Base-by-base conservation (phyloP, 78 protist genomes). In the Isochrysis galbana region DNA sequence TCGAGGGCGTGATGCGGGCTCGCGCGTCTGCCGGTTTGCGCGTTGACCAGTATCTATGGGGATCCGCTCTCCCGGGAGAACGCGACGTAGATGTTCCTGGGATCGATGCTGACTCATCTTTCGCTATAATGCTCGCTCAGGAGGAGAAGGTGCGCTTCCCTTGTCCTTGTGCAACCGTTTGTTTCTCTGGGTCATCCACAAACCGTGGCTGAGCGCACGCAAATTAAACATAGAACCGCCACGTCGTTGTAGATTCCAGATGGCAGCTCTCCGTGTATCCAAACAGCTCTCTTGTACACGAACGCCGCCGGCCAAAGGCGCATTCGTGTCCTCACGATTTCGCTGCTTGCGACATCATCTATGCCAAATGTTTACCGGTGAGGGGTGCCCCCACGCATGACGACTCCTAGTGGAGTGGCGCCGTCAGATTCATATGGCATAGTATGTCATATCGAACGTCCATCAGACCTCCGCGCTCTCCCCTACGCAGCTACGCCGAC, bases 401-500 rank as follows among this genome's bases (percentile, higher is more conserved):
- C n/a, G n/a, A n/a, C n/a, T n/a, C n/a, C n/a, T n/a, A n/a, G n/a
- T n/a, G n/a, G n/a, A n/a, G n/a, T n/a, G n/a, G n/a, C n/a, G n/a
- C n/a, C n/a, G n/a, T n/a, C n/a, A n/a, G n/a, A n/a, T n/a, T n/a
- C n/a, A n/a, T n/a, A n/a, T n/a, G n/a, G n/a, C n/a, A n/a, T n/a
- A n/a, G n/a, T n/a, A n/a, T n/a, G n/a, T n/a, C n/a, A n/a, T n/a
- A n/a, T n/a, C n/a, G n/a, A n/a, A n/a, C n/a, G n/a, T n/a, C n/a
- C n/a, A n/a, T n/a, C n/a, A n/a, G n/a, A n/a, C n/a, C n/a, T n/a
- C n/a, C n/a, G n/a, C n/a, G n/a, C n/a, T n/a, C n/a, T n/a, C n/a
- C n/a, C n/a, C n/a, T n/a, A n/a, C n/a, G n/a, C n/a, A n/a, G n/a
- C 38, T 47, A 86, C 90, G 87, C 90, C 44, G 94, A 91, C 55